Evolutionary conservation across 495 filamentous ascomycete genomes (phyloP), one percentile per base, ranked within the genome.

Genomic region (Penicillium flavigenum): DNA sequence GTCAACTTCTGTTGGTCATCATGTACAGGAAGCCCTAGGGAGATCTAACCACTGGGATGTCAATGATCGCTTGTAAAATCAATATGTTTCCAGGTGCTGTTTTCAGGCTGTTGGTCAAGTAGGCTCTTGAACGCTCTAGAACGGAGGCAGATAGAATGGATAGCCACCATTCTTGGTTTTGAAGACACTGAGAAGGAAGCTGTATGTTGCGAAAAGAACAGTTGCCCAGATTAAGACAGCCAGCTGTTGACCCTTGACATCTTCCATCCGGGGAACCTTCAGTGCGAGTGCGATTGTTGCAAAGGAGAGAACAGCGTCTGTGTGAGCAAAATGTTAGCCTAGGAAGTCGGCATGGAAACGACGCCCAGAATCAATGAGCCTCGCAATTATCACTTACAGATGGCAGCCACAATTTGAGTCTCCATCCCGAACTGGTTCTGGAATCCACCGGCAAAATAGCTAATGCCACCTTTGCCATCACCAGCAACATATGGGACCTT

Each of bases 371-470:
- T 12, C 22, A 17, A 39, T 39, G 16, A 26, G 32, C 26, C n/a
- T 43, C 7, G 7, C n/a, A 22, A 14, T 24, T 16, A 51, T 46
- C 20, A 86, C 93, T 78, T 86, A 98, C 94, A 99, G 59, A 97
- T 88, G 17, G 90, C 90, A 62, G 92, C 94, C 26, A 99, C 78
- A 62, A 99, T 92, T 70, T 99, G 94, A 2, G 94, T 96, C 76
- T 99, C 94, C 65, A 98, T 77, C 9, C 95, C 94, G 68, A 88
- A 96, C 69, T 99, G 94, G 67, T 87, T 98, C 66, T 91, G 91
- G 68, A 98, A 99, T 1, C 94, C 94, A 45, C 83, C 83, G 3
- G 95, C 94, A 72, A 98, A 93, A 72, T 98, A 99, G 67, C 76
- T 88, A 41, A 98, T 83, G 2, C 91, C 92, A 8, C 95, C 95